phyloP scores from a whole-genome alignment of 345 rosid species.

The Melastoma malabathricum region DNA sequence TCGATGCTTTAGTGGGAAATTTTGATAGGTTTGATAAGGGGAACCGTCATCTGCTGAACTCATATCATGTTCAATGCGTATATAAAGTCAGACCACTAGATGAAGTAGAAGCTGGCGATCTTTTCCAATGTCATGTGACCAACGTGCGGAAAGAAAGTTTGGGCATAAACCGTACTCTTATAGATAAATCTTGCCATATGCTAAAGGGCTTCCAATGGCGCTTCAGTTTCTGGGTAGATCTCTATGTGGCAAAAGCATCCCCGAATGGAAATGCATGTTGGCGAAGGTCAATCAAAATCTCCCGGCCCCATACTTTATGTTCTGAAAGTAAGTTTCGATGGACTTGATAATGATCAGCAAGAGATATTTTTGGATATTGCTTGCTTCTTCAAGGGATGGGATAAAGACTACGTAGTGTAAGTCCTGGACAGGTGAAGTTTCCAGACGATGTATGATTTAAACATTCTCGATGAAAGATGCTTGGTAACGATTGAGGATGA shows the following conservation, averaged over 20 bases:
- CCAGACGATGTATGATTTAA: not conserved
- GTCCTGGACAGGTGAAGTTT: not conserved
- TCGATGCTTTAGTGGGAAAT: not conserved
- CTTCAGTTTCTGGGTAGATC: not conserved
- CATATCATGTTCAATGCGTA: not conserved
- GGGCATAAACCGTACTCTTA: not conserved
- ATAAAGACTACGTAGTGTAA: not conserved
- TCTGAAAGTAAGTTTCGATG: not conserved
- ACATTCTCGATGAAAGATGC: not conserved
- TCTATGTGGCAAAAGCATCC: not conserved
- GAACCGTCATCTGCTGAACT: not conserved
- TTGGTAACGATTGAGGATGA: not conserved
- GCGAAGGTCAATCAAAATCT: not conserved
- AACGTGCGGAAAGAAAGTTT: no score
- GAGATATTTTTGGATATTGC: conserved; percentile 3
- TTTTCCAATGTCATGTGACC: not conserved
- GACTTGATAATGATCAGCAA: not conserved
- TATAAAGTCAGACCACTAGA: not conserved
- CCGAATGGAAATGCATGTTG: not conserved
- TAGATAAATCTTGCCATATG: not conserved
- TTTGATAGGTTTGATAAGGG: not conserved
- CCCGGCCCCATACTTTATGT: not conserved
- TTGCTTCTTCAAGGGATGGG: conserved; percentile 5
- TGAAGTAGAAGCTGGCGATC: not conserved
- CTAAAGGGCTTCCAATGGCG: conserved; percentile 1